phyloP scores from a whole-genome alignment of 345 rosid genomes.

The Sonneratia alba region DNA sequence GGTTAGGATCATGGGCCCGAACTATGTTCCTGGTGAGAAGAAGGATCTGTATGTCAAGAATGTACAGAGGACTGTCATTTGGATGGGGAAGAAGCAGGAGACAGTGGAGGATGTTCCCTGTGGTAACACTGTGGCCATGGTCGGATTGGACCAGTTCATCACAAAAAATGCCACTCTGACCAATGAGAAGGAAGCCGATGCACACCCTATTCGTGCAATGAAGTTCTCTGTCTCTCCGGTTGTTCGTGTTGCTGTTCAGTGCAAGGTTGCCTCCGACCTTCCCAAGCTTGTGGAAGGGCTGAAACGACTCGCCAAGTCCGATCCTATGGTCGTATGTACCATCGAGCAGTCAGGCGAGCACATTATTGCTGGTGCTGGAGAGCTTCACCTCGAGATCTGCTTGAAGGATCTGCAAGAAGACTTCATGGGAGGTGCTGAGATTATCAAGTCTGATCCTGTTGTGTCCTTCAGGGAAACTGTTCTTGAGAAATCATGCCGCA shows the following conservation, averaged over 20 bases:
- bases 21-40: conserved; percentile 66
- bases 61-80: conserved; percentile 64
- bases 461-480: conserved; percentile 62
- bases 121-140: conserved; percentile 77
- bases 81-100: conserved; percentile 81
- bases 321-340: conserved; percentile 70
- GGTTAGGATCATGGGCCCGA: conserved; percentile 80
- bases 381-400: conserved; percentile 61
- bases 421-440: conserved; percentile 73
- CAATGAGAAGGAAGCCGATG: conserved; percentile 63
- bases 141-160: conserved; percentile 59
- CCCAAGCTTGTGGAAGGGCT: conserved; percentile 76
- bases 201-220: conserved; percentile 84
- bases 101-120: conserved; percentile 77
- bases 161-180: conserved; percentile 66
- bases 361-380: conserved; percentile 72
- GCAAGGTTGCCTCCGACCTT: conserved; percentile 68
- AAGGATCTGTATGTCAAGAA: conserved; percentile 46
- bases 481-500: conserved; percentile 36
- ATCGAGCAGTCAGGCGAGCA: conserved; percentile 72
- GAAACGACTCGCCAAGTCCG: conserved; percentile 65
- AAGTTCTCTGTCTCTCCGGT: conserved; percentile 75
- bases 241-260: conserved; percentile 71
- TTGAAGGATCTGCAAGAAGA: conserved; percentile 59
- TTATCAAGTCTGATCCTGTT: conserved; percentile 51